Conservation (phyloP, 2,329 filamentous ascomycete species). For the Metarhizium humberi region DNA sequence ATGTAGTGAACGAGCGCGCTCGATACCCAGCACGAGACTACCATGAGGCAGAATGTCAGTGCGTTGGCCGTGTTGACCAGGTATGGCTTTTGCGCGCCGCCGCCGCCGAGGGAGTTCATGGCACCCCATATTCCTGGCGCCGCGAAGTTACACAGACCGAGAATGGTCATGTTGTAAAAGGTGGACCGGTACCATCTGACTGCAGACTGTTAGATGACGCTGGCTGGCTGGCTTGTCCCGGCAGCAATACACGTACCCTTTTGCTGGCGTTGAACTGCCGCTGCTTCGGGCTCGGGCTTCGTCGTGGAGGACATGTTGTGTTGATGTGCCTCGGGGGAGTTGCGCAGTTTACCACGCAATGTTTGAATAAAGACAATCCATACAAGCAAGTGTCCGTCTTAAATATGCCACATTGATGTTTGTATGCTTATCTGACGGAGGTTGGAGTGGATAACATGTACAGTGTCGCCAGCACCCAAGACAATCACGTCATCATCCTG, state of each 20-base stretch:
- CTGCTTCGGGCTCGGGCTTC: not conserved
- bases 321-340: not conserved
- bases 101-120: slow-evolving; percentile 65
- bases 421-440: not conserved
- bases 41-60: slow-evolving; percentile 64
- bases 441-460: not conserved
- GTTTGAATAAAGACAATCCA: not conserved
- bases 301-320: not conserved
- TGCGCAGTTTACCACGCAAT: not conserved
- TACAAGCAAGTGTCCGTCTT: not conserved
- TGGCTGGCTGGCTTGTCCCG: not conserved
- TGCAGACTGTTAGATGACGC: slow-evolving; percentile 13
- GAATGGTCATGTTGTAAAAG: slow-evolving; percentile 62
- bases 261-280: not conserved
- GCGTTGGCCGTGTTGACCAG: slow-evolving; percentile 64
- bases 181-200: slow-evolving; percentile 63
- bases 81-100: slow-evolving; percentile 54
- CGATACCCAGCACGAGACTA: slow-evolving; percentile 58
- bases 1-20: slow-evolving; percentile 56
- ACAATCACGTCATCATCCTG: not conserved
- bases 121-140: slow-evolving; percentile 65
- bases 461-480: not conserved
- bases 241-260: not conserved
- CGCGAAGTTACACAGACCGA: slow-evolving; percentile 61
- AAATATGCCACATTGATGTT: not conserved